Base-by-base conservation (phyloP, 257 asterid genomes). In the Striga asiatica region DNA sequence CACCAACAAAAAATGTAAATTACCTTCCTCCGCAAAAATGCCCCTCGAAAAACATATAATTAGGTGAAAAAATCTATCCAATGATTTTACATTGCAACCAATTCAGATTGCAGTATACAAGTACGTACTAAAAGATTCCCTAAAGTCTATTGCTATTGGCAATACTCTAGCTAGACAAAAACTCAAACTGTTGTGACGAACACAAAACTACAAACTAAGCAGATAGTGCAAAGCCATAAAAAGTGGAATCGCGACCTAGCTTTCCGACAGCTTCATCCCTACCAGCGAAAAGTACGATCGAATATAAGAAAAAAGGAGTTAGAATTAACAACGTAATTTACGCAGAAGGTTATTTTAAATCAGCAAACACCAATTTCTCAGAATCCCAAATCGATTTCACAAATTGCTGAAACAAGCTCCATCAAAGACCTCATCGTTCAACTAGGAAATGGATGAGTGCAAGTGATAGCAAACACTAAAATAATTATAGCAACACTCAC, bases 311-410 rank as follows among this genome's bases (percentile, higher is more conserved):
- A 13, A 60, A 39, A 6, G 17, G 12, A 8, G n/a, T 5, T 7
- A 48, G 25, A 46, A 32, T 3, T 14, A 56, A 63, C 29, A 13
- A 20, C 18, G 12, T 7, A 43, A 58, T 35, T 16, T 18, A 52
- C 0, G 8, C 9, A 54, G 50, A 42, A 38, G 8, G n/a, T 23
- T 23, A 42, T 32, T 50, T 25, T 37, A 57, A 28, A 39, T 38
- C 21, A 24, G 5, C 64, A 11, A 38, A 31, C 52, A 50, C 52
- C 51, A 62, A 64, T 51, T 61, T 52, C 32, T 17, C 51, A 43
- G 52, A n/a, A 37, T n/a, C n/a, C n/a, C n/a, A 63, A 57, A 23
- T 29, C 64, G 59, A 54, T 50, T 66, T 11, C 49, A 43, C 9
- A 38, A 42, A 65, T 20, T 35, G 4, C 35, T 41, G 29, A 58